Conservation (phyloP, 2,329 filamentous ascomycete genomes). For the Nectriaceae sp. region DNA sequence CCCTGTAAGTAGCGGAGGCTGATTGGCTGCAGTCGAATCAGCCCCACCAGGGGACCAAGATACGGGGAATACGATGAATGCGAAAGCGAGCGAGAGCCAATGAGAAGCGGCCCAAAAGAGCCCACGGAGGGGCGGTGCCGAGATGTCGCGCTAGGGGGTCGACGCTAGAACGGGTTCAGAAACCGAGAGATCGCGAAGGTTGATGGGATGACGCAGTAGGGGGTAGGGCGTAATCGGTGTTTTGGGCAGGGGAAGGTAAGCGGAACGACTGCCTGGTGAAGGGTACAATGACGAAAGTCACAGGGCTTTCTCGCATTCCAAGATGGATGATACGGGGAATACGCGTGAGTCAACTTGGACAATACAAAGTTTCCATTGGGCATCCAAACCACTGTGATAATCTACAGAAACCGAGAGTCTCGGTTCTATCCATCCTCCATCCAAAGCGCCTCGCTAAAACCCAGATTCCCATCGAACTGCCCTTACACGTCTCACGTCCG, state of each 20-base stretch:
- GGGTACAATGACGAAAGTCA: too few species aligned
- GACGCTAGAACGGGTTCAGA: background rate
- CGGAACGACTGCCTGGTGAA: too few species aligned
- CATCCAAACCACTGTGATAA: too few species aligned
- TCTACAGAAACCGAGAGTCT: too few species aligned
- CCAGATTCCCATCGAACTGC: constrained; percentile 1
- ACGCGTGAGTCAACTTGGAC: too few species aligned
- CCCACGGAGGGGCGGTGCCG: constrained; percentile 18
- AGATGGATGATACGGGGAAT: too few species aligned
- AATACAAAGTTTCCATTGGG: too few species aligned
- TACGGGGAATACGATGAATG: constrained; percentile 32
- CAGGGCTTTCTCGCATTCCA: too few species aligned
- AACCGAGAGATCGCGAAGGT: background rate
- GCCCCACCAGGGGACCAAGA: constrained; percentile 8
- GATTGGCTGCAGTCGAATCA: constrained; percentile 15
- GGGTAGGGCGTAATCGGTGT: too few species aligned
- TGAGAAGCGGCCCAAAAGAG: constrained; percentile 6
- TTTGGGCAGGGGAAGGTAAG: too few species aligned
- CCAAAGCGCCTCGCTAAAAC: constrained; percentile 11
- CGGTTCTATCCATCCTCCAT: too few species aligned
- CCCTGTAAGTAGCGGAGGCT: constrained; percentile 3
- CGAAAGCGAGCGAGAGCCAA: constrained; percentile 31
- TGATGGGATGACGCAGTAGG: background rate
- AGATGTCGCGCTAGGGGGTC: background rate
- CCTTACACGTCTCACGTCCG: background rate